Conservation (phyloP, 176 grass and related monocot species). For the Themeda triandra region DNA sequence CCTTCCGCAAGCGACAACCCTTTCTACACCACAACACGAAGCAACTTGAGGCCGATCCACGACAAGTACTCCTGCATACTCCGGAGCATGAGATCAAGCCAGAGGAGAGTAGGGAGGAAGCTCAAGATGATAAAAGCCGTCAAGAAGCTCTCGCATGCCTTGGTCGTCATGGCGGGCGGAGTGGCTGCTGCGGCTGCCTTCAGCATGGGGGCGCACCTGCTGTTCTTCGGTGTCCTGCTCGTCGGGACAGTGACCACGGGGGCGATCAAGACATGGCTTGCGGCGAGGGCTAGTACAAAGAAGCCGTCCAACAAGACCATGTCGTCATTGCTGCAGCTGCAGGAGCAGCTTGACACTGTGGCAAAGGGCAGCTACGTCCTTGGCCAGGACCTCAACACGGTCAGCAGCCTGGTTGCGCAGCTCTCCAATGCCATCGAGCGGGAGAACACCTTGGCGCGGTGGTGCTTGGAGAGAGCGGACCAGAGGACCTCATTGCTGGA, state of each 20-base stretch:
- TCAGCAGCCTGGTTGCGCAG: conserved; percentile 22
- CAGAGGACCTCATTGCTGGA: conserved; percentile 28
- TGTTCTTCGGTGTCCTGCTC: background rate
- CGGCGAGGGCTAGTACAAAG: background rate
- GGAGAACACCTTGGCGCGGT: conserved; percentile 33
- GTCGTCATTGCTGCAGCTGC: conserved; percentile 4
- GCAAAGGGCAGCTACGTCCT: conserved; percentile 48
- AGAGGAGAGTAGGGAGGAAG: conserved; percentile 40
- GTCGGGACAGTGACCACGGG: conserved; percentile 18
- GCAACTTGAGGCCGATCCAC: conserved; percentile 39
- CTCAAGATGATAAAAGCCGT: conserved; percentile 20
- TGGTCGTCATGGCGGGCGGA: background rate
- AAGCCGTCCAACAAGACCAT: background rate
- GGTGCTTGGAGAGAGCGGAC: conserved; percentile 14
- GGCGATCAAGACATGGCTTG: background rate
- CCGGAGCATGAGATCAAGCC: conserved; percentile 20
- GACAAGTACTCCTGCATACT: conserved; percentile 33
- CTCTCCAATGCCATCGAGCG: conserved; percentile 32
- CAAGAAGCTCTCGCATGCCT: conserved; percentile 20
- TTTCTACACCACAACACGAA: conserved; percentile 22
- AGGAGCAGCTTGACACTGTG: conserved; percentile 40
- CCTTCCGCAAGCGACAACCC: conserved; percentile 28
- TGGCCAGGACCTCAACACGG: conserved; percentile 32
- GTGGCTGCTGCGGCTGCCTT: background rate
- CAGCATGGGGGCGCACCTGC: conserved; percentile 3